Evolutionary conservation across 306 rosid genomes (phyloP).

Genomic region (Erythrophleum fordii): DNA sequence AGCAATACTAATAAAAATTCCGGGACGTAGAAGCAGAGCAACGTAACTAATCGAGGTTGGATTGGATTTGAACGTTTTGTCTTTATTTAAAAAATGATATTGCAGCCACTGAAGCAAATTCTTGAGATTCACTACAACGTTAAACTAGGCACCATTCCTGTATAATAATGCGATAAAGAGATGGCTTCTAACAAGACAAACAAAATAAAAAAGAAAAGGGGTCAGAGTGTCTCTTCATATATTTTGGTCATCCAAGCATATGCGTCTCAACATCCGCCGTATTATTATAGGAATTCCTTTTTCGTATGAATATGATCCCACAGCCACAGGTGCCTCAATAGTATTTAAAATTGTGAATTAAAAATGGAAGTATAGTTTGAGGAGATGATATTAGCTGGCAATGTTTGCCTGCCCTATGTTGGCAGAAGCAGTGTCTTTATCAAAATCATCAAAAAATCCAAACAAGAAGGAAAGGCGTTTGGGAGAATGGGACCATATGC

Average conservation of each 20-base stretch:
- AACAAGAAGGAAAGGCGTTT: slow-evolving; percentile 24
- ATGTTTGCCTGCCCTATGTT: background rate
- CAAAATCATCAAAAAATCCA: slow-evolving; percentile 39
- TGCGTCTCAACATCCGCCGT: slow-evolving; percentile 42
- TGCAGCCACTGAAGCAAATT: slow-evolving; percentile 17
- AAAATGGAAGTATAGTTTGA: too few species aligned
- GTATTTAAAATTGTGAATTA: too few species aligned
- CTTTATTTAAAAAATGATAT: background rate
- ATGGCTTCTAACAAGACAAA: background rate
- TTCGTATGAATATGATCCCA: too few species aligned
- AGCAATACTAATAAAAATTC: too few species aligned
- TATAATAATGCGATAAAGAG: slow-evolving; percentile 4
- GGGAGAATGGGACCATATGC: slow-evolving; percentile 29
- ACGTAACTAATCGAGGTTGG: background rate
- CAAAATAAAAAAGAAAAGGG: background rate
- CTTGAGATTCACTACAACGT: slow-evolving; percentile 42
- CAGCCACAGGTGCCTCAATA: too few species aligned
- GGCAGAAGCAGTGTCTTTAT: slow-evolving; percentile 45
- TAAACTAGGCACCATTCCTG: slow-evolving; percentile 27
- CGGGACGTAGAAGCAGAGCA: too few species aligned
- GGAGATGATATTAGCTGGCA: slow-evolving; percentile 26
- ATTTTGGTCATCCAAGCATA: background rate
- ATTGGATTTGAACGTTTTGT: slow-evolving; percentile 25
- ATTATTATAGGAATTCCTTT: background rate
- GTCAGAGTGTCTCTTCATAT: background rate